Conservation (phyloP, 495 filamentous ascomycete genomes). For the Barbatosphaeria neglecta region DNA sequence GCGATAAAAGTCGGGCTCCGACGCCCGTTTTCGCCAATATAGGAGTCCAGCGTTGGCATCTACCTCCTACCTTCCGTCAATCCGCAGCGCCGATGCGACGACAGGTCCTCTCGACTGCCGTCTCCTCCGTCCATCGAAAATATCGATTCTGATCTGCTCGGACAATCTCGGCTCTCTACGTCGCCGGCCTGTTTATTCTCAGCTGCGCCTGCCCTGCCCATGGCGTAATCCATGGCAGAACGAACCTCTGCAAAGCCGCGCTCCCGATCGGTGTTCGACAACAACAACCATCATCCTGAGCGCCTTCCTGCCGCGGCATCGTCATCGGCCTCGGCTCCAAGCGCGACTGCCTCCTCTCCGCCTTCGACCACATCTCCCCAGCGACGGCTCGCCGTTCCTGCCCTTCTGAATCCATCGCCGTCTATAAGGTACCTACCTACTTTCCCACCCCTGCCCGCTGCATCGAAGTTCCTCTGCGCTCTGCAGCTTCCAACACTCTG, state of each 20-base stretch:
- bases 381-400: not conserved
- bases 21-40: not conserved
- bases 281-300: constrained; percentile 31
- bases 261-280: constrained; percentile 42
- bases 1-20: not conserved
- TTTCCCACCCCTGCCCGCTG: not conserved
- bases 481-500: not conserved
- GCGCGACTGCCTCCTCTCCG: constrained; percentile 7
- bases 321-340: constrained; percentile 11
- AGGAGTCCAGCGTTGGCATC: not conserved
- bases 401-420: constrained; percentile 2
- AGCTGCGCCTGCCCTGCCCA: constrained; percentile 18
- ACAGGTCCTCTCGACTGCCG: not conserved
- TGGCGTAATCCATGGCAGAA: constrained; percentile 50
- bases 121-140: not conserved
- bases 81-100: not conserved
- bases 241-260: constrained; percentile 39
- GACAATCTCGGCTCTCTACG: too few relatives aligned
- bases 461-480: not conserved
- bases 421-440: constrained; percentile 14
- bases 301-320: constrained; percentile 22
- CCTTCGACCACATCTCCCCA: constrained; percentile 1
- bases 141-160: constrained; percentile 2
- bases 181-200: too few relatives aligned
- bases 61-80: not conserved